Evolutionary conservation across 2,329 filamentous ascomycete genomes (phyloP).

Genomic region (Xylaria sp.): DNA sequence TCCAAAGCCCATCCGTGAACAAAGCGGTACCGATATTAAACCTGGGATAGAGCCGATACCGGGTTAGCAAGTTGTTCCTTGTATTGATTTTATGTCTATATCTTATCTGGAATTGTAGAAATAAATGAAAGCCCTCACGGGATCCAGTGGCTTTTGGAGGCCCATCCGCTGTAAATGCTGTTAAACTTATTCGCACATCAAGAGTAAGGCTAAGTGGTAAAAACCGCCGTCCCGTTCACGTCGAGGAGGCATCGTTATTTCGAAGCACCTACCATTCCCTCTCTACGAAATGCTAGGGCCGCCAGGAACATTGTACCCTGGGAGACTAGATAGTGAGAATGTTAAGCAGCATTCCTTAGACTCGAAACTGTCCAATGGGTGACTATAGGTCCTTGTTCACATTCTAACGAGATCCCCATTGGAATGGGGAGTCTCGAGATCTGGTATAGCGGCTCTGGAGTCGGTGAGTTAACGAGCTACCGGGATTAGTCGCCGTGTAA

Average conservation of each 20-base stretch:
- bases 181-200: background rate
- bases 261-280: background rate
- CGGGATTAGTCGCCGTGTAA: background rate
- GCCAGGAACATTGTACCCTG: background rate
- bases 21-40: conserved; percentile 8
- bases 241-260: background rate
- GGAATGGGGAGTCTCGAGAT: background rate
- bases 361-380: background rate
- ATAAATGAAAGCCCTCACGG: background rate
- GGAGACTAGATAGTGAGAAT: background rate
- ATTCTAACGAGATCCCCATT: background rate
- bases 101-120: background rate
- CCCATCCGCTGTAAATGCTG: background rate
- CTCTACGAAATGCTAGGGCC: background rate
- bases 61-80: conserved; percentile 13
- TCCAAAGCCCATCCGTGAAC: background rate
- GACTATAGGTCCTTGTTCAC: background rate
- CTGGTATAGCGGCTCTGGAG: background rate
- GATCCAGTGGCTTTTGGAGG: background rate
- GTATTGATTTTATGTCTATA: background rate
- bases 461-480: background rate
- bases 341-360: background rate
- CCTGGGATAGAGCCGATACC: conserved; percentile 18
- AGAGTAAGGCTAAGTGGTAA: background rate
- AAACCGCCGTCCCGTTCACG: background rate